These are phyloP conservation scores for Micractinium sp. DNA, from an alignment of 139 green algal genomes.

Conservation along the genomic window DNA sequence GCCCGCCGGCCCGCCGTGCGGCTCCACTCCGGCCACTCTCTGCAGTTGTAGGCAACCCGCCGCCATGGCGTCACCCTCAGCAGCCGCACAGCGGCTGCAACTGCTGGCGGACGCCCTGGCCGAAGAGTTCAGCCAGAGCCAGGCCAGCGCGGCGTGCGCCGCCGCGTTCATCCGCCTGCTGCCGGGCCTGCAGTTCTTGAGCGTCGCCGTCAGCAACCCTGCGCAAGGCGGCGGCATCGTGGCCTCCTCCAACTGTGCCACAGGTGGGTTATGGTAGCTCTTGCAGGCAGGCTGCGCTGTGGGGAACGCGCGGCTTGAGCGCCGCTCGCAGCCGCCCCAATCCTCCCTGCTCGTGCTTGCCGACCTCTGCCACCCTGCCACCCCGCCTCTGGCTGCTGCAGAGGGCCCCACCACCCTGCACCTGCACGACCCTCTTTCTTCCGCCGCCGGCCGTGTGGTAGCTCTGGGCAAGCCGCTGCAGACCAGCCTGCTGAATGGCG, in stretches of 20 bases:
- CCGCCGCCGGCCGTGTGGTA: not conserved
- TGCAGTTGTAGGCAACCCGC: not conserved
- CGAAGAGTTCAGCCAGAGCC: slow-evolving; percentile 10
- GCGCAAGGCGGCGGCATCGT: not conserved
- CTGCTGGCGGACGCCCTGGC: slow-evolving; percentile 23
- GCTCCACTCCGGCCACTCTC: not conserved
- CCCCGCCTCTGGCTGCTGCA: not conserved
- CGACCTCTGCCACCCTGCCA: not conserved
- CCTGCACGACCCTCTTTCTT: not conserved
- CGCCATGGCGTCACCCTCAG: not conserved
- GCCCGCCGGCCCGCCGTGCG: not conserved
- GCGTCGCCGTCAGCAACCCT: slow-evolving; percentile 23
- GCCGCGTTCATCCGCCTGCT: slow-evolving; percentile 1
- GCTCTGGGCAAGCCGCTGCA: not conserved
- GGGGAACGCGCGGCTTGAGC: no score
- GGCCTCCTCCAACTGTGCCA: not conserved
- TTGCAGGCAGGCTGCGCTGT: not conserved
- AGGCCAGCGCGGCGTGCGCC: not conserved
- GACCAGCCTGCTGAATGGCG: not conserved
- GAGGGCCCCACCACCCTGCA: slow-evolving; percentile 29
- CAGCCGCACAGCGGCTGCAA: not conserved
- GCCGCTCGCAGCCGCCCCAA: no score
- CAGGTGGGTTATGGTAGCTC: not conserved
- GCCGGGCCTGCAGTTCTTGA: not conserved
- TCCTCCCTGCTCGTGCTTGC: not conserved